Evolutionary conservation across 352 stramenopile genomes (phyloP).

Genomic region (Phytopythium montanum): DNA sequence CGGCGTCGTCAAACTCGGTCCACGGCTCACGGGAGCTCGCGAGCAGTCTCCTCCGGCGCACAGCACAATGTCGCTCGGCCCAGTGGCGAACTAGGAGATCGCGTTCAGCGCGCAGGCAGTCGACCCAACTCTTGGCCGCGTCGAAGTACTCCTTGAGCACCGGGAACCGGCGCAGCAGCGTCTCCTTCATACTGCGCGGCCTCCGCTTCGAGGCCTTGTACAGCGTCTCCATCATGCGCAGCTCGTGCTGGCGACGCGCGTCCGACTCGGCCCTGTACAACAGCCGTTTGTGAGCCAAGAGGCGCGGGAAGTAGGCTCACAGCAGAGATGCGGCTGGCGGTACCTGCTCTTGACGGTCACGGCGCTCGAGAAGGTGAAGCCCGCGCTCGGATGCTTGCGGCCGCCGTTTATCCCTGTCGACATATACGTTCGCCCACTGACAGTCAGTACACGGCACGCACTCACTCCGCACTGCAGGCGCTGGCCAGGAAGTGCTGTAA

Average conservation of each 20-base stretch:
- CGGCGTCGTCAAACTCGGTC: constrained; percentile 41
- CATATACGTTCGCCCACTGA: background rate
- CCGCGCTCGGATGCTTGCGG: constrained; percentile 20
- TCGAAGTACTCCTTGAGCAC: constrained; percentile 30
- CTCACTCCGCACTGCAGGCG: background rate
- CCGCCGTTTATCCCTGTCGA: background rate
- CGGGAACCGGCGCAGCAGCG: constrained; percentile 33
- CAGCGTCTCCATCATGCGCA: constrained; percentile 40
- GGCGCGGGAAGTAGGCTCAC: no score
- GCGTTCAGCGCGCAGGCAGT: constrained; percentile 17
- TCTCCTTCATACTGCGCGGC: constrained; percentile 32
- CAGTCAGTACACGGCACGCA: background rate
- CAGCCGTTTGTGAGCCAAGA: no score
- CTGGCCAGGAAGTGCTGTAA: background rate
- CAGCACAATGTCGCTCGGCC: constrained; percentile 14
- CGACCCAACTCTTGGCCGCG: constrained; percentile 27
- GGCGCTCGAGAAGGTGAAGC: constrained; percentile 38
- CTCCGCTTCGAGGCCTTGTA: constrained; percentile 36
- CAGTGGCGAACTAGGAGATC: constrained; percentile 13
- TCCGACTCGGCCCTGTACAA: constrained; percentile 2
- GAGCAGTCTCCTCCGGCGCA: constrained; percentile 18
- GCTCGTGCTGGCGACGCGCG: constrained; percentile 35
- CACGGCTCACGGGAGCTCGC: constrained; percentile 16
- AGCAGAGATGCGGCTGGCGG: background rate
- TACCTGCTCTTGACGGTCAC: constrained; percentile 20